Percentiles rank a stretch among this genome's conserved stretches.
phyloP scores from a whole-genome alignment of 257 asterid species.

The Solanum sejunctum region DNA sequence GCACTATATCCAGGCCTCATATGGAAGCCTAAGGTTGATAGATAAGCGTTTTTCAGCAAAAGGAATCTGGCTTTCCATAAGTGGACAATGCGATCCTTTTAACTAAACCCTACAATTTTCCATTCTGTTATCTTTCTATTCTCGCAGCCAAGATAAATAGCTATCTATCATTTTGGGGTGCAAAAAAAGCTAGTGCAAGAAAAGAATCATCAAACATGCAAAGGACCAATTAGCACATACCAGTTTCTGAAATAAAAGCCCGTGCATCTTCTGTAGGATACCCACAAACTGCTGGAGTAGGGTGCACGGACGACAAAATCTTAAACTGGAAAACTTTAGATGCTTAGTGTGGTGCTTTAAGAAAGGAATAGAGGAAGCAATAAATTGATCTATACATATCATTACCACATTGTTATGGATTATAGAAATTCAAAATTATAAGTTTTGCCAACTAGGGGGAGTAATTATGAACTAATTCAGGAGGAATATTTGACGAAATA shows the following conservation, averaged over 20 bases:
- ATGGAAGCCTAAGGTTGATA: not conserved
- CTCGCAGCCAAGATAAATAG: not conserved
- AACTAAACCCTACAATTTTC: not conserved
- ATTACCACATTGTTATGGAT: not conserved
- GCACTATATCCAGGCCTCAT: not conserved
- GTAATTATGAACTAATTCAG: not conserved
- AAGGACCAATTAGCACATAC: slow-evolving; percentile 21
- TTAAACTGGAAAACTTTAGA: slow-evolving; percentile 45
- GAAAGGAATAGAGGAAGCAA: not conserved
- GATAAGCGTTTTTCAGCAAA: not conserved
- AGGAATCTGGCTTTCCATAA: not conserved
- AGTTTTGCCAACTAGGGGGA: not conserved
- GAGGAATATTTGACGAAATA: not conserved
- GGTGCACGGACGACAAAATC: slow-evolving; percentile 83
- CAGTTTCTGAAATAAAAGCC: slow-evolving; percentile 59
- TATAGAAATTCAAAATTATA: not conserved
- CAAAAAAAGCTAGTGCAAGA: not conserved
- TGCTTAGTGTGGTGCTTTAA: not conserved
- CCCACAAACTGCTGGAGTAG: slow-evolving; percentile 99
- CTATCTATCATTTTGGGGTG: not conserved
- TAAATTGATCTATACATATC: not conserved
- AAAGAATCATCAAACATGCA: not conserved
- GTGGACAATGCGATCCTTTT: not conserved
- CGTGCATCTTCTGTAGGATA: slow-evolving; percentile 87
- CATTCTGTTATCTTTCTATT: not conserved